Evolutionary conservation across 139 green algal genomes (phyloP).

Genomic region (Closterium sp.): DNA sequence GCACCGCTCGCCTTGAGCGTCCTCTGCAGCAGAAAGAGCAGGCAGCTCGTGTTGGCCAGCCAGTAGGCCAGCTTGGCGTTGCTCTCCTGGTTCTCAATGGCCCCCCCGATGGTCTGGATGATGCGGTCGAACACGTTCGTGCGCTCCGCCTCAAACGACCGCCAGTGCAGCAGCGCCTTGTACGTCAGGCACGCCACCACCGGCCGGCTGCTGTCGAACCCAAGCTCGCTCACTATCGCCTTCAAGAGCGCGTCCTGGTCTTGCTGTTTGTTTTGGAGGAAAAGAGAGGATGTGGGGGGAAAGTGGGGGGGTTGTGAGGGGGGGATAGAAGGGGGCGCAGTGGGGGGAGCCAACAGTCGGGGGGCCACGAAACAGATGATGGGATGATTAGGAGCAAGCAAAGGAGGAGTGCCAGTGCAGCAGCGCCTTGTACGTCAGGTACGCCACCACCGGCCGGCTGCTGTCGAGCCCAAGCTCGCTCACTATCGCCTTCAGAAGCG

Average conservation of each 20-base stretch:
- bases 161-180: slow-evolving; percentile 82
- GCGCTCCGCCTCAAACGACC: slow-evolving; percentile 85
- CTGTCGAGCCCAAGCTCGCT: slow-evolving; percentile 74
- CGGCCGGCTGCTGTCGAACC: slow-evolving; percentile 76
- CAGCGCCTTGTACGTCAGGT: slow-evolving; percentile 83
- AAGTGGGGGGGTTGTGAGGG: neutral
- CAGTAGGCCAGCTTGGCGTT: slow-evolving; percentile 85
- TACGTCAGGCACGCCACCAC: slow-evolving; percentile 89
- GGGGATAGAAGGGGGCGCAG: too few species aligned
- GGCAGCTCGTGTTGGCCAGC: slow-evolving; percentile 92
- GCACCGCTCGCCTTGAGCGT: slow-evolving; percentile 54
- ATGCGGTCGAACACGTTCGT: slow-evolving; percentile 94
- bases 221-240: slow-evolving; percentile 60
- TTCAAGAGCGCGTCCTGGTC: slow-evolving; percentile 86
- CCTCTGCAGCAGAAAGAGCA: slow-evolving; percentile 90
- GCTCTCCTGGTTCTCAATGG: slow-evolving; percentile 73
- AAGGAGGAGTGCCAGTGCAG: slow-evolving; percentile 75
- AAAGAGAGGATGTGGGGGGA: neutral
- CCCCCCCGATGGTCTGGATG: slow-evolving; percentile 80
- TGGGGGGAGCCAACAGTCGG: neutral
- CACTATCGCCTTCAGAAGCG: slow-evolving; percentile 63
- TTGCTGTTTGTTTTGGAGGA: neutral
- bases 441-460: slow-evolving; percentile 77
- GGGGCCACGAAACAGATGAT: neutral
- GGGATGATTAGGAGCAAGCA: too few species aligned